Evolutionary conservation across 2,329 filamentous ascomycete species (phyloP).

Genomic region (Phialocephala sp.): DNA sequence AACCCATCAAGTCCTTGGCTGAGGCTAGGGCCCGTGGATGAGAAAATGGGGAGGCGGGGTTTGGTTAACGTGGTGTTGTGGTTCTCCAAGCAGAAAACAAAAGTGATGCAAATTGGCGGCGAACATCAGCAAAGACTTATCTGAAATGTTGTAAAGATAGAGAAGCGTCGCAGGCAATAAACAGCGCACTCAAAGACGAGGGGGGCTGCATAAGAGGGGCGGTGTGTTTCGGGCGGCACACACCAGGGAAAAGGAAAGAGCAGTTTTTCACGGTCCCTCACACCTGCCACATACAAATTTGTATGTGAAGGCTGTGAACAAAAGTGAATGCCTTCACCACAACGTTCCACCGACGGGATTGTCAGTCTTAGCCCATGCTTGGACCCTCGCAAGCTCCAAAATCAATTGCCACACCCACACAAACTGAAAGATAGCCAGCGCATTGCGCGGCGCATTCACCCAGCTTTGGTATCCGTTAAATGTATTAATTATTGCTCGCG

Average conservation of each 20-base stretch:
- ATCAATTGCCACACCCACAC: conserved; percentile 34
- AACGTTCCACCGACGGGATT: not conserved
- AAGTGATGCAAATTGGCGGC: conserved; percentile 30
- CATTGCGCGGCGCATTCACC: not conserved
- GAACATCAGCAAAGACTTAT: conserved; percentile 30
- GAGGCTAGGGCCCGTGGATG: conserved; percentile 23
- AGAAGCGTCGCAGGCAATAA: conserved; percentile 12
- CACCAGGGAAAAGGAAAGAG: conserved; percentile 1
- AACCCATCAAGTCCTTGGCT: not conserved
- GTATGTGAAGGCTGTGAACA: conserved; percentile 17
- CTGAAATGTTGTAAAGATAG: conserved; percentile 24
- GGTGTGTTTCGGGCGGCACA: conserved; percentile 28
- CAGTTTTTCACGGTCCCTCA: conserved; percentile 27
- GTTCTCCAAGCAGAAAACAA: conserved; percentile 23
- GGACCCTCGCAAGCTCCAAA: conserved; percentile 23
- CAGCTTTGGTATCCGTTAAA: not conserved
- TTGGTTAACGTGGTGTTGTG: conserved; percentile 10
- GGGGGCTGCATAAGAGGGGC: conserved; percentile 29
- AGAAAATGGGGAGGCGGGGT: conserved; percentile 2
- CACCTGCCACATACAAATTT: conserved; percentile 25
- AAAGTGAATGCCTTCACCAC: conserved; percentile 31
- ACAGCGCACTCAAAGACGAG: conserved; percentile 22
- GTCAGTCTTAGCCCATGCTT: conserved; percentile 14
- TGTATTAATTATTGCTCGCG: conserved; percentile 5
- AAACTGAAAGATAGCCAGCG: conserved; percentile 13